Evolutionary conservation across 169 alveolate species (phyloP), one percentile per base, ranked within the genome.

Genomic region (Plasmodium billcollinsi): DNA sequence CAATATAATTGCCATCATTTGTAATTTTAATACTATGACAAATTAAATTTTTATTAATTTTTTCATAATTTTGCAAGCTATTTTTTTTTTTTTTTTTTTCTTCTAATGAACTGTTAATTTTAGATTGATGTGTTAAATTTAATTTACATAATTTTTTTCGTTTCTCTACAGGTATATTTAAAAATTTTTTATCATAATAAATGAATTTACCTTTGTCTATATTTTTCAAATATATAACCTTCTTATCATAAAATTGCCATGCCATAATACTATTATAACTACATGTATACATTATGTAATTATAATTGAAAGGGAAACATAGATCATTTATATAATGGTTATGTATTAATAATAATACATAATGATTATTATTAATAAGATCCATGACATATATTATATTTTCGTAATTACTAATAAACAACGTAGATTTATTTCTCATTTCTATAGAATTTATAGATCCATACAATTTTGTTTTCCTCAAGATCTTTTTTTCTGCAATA

Each of bases 341-440:
- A 4, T 83, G 91, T 0, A 70, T 21, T 18, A 83, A 20, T 39
- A 69, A 56, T 69, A 83, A 50, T 15, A 83, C 83, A n/a, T 83
- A 54, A 62, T 83, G 50, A 20, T 45, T 69, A 39, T 56, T 26
- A 21, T 61, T 83, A 29, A 4, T 54, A 14, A 83, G 49, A 24
- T 83, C 91, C 91, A 83, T 83, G 18, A 83, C 91, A 29, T 83
- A 83, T 20, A 83, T 83, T 24, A 83, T 49, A 69, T 83, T 83
- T 63, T 83, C 91, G 52, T 49, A 50, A 15, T 69, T 73, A 61
- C 91, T 83, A 45, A 83, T 67, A 21, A 56, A 83, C 39, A 83
- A 49, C 4, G 91, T 83, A 4, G 80, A 69, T 49, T 33, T 39
- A 49, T 83, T 83, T 67, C 91, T 69, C 91, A 83, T 69, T 43